Evolutionary conservation across 331 rosid species (phyloP).

Genomic region (Telfairia occidentalis): DNA sequence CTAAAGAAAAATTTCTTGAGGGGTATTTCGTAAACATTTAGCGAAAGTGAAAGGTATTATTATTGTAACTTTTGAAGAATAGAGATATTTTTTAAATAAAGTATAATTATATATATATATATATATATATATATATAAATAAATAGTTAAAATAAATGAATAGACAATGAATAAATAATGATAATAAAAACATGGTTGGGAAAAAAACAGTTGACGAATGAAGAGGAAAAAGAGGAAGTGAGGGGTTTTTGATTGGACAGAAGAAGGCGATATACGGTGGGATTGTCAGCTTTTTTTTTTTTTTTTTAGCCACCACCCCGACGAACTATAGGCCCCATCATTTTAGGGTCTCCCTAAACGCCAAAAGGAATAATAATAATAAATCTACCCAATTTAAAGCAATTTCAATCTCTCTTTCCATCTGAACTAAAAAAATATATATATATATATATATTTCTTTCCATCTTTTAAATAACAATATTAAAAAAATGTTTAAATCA

Average conservation of each 20-base stretch:
- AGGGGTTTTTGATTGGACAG: slow-evolving; percentile 4
- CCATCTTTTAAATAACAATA: too few species aligned
- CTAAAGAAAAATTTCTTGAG: too few species aligned
- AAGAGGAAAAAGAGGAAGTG: neutral
- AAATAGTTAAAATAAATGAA: neutral
- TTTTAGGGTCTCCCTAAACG: neutral
- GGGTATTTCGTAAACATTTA: too few species aligned
- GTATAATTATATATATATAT: too few species aligned
- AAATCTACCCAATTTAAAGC: neutral
- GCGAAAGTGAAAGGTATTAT: too few species aligned
- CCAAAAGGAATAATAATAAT: neutral
- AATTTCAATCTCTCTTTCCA: neutral
- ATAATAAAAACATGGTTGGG: neutral
- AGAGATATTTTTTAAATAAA: too few species aligned
- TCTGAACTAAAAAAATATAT: too few species aligned
- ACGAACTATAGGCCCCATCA: neutral
- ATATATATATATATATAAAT: too few species aligned
- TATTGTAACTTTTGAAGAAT: too few species aligned
- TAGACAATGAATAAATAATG: too few species aligned
- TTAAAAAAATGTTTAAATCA: too few species aligned
- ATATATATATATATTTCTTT: too few species aligned
- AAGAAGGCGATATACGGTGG: neutral
- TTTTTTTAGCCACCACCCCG: slow-evolving; percentile 1
- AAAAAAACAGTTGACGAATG: neutral
- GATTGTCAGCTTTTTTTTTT: neutral